Base-by-base conservation (phyloP, 1,139 yeast species). In the Yamadazyma friedrichii region DNA sequence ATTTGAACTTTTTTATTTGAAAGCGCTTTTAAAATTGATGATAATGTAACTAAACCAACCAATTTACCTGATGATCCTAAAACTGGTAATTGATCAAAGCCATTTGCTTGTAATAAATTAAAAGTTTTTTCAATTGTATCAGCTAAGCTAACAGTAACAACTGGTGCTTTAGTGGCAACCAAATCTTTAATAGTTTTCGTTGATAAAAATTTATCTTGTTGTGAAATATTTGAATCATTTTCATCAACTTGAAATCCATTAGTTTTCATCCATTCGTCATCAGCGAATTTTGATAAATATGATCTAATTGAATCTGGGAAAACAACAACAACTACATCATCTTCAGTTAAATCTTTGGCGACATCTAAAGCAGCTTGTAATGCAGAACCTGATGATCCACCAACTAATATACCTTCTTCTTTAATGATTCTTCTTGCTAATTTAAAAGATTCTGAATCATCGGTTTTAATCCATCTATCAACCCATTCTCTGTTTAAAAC, bases 261-360 rank as follows among this genome's bases (percentile, higher is more conserved):
- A 54, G 80, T 80, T 62, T 76, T 78, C 87, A 88, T 81, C 96
- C 96, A 88, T 66, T 86, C 95, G 58, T 88, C 95, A 61, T 88
- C 95, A 38, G 88, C 93, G 59, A 88, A 88, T 68, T 88, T 88
- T 50, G 93, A 81, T 62, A 88, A 75, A 69, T 88, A 88, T 11
- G 95, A 86, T 70, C 96, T 82, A 56, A 88, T 80, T 33, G 93
- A 83, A 61, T 88, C 96, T 41, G 95, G 95, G 78, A 87, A 80
- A 26, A 88, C 84, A 35, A 85, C 91, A 32, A 88, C 95, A 46
- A 88, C 75, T 26, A 78, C 79, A 53, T 86, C 95, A 41, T 82
- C 78, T 65, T 84, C 88, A 39, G 84, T 76, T 58, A 87, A 74
- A 43, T 78, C 82, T 58, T 82, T 74, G 51, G 84, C 83, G 47